Evolutionary conservation across 441 rosid species (phyloP).

Genomic region (Omphalea diandra): DNA sequence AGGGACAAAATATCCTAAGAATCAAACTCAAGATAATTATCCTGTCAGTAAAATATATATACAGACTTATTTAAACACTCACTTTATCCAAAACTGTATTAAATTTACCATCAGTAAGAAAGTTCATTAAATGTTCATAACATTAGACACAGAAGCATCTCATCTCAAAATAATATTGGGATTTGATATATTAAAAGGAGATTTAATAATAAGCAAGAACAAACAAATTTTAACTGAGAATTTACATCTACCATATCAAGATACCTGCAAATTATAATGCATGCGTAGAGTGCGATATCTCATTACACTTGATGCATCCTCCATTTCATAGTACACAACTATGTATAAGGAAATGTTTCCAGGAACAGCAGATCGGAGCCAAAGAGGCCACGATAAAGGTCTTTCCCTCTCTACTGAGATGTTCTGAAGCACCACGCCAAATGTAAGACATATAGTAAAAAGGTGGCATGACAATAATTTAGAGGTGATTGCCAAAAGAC

Average conservation of each 20-base stretch:
- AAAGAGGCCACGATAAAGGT: constrained; percentile 83
- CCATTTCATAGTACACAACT: constrained; percentile 86
- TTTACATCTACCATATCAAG: constrained; percentile 20
- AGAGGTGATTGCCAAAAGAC: constrained; percentile 17
- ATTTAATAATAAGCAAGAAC: not conserved
- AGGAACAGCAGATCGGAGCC: constrained; percentile 95
- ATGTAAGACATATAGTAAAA: constrained; percentile 26
- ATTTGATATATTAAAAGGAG: not conserved
- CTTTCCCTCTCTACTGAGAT: constrained; percentile 49
- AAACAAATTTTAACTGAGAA: constrained; percentile 3
- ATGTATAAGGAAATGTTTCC: constrained; percentile 66
- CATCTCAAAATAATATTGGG: not conserved
- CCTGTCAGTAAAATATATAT: not conserved
- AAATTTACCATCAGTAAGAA: not conserved
- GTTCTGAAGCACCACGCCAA: constrained; percentile 51
- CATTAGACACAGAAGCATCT: not conserved
- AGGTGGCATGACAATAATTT: constrained; percentile 23
- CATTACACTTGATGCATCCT: constrained; percentile 67
- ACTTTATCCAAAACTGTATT: not conserved
- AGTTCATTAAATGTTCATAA: not conserved
- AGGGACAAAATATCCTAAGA: not conserved
- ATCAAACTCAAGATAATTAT: constrained; percentile 8
- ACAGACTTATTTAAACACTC: not conserved
- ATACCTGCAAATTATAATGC: constrained; percentile 78
- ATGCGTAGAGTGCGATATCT: constrained; percentile 87